Evolutionary conservation across 768 basidiomycete genomes (phyloP).

Genomic region (Boletus reticuloceps): DNA sequence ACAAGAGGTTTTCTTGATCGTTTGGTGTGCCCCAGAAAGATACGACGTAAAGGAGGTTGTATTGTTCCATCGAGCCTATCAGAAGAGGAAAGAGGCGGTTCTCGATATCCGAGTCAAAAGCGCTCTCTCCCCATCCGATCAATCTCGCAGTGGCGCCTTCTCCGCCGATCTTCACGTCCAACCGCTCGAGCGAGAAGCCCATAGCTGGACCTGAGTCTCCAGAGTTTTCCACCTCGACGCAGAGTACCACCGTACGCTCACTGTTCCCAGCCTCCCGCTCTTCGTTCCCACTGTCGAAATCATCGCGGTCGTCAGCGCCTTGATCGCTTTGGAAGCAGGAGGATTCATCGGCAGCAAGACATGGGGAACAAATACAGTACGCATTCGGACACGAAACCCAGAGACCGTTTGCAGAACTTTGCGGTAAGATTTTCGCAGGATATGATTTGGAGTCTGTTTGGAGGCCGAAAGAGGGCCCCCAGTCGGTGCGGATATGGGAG

Average conservation of each 20-base stretch:
- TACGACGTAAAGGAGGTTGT: constrained; percentile 88
- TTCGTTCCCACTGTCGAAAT: constrained; percentile 47
- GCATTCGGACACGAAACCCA: constrained; percentile 88
- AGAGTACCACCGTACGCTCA: constrained; percentile 85
- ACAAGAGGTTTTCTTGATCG: constrained; percentile 41
- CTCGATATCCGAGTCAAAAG: constrained; percentile 32
- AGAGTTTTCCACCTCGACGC: constrained; percentile 86
- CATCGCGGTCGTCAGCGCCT: constrained; percentile 27
- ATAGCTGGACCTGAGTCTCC: constrained; percentile 58
- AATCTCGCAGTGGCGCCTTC: constrained; percentile 51
- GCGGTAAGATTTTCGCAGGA: constrained; percentile 83
- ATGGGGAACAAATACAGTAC: constrained; percentile 90
- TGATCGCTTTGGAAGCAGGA: constrained; percentile 26
- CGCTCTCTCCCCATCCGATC: constrained; percentile 47
- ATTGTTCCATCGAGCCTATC: constrained; percentile 75
- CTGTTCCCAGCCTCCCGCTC: constrained; percentile 66
- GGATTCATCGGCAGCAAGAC: constrained; percentile 56
- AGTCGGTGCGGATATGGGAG: constrained; percentile 44
- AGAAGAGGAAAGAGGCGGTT: constrained; percentile 64
- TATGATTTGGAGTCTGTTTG: constrained; percentile 52
- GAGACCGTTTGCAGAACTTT: constrained; percentile 75
- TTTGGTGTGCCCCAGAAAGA: constrained; percentile 69
- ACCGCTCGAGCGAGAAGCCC: constrained; percentile 73
- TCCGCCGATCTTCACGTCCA: constrained; percentile 75
- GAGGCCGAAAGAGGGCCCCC: constrained; percentile 47